These are phyloP conservation scores for Pseudotulostoma volvatum DNA, from an alignment of 495 filamentous ascomycete species.

Conservation along the genomic window DNA sequence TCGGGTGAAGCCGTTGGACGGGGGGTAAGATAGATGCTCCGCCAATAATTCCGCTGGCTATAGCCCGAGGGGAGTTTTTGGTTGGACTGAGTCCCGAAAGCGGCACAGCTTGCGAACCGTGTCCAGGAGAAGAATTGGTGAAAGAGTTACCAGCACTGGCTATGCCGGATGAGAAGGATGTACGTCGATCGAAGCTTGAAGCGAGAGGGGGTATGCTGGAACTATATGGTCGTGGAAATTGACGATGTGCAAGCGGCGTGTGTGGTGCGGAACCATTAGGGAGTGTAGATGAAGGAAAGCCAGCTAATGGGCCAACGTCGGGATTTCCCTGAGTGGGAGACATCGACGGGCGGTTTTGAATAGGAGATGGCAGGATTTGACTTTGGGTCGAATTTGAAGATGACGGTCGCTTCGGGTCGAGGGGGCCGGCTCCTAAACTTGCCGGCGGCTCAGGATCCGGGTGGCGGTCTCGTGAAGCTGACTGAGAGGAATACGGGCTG, in stretches of 20 bases:
- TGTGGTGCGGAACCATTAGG: conserved; percentile 18
- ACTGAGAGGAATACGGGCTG: conserved; percentile 15
- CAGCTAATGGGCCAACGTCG: conserved; percentile 31
- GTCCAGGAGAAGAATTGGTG: conserved; percentile 17
- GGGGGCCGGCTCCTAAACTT: conserved; percentile 13
- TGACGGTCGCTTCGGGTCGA: conserved; percentile 24
- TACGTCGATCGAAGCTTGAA: conserved; percentile 11
- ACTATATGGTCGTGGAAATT: conserved; percentile 17
- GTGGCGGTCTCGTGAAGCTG: conserved; percentile 15
- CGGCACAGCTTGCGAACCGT: conserved; percentile 35
- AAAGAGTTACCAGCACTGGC: conserved; percentile 25
- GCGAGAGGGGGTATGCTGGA: conserved; percentile 19
- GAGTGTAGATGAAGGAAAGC: conserved; percentile 19
- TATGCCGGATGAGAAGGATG: conserved; percentile 14
- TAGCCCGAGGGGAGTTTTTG: conserved; percentile 45
- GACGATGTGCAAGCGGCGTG: conserved; percentile 23
- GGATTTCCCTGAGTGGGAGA: conserved; percentile 34
- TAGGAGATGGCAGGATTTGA: conserved; percentile 21
- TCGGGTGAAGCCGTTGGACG: conserved; percentile 32
- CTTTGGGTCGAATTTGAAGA: conserved; percentile 30
- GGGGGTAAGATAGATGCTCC: conserved; percentile 33
- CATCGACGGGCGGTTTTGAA: conserved; percentile 32
- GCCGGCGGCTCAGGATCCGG: conserved; percentile 16
- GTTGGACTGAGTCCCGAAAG: conserved; percentile 57
- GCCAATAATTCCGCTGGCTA: conserved; percentile 29